phyloP scores from a whole-genome alignment of 768 basidiomycete genomes.

The Suillus subluteus region DNA sequence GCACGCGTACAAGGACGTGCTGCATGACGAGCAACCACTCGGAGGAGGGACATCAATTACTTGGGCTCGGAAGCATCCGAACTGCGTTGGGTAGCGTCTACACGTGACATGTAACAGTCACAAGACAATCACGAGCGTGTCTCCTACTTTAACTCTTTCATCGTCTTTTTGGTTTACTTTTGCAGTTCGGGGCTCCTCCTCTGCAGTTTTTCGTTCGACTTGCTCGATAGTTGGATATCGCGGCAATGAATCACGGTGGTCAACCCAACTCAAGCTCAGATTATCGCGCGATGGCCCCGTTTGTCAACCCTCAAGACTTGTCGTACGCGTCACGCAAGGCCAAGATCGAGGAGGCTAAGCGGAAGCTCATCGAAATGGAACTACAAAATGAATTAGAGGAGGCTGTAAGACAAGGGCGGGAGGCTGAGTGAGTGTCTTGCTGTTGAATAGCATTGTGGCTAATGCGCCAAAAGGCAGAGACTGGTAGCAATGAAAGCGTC shows the following conservation, averaged over 20 bases:
- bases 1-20: slow-evolving; percentile 34
- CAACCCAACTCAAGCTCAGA: not conserved
- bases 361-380: not conserved
- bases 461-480: slow-evolving; percentile 20
- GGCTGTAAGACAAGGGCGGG: slow-evolving; percentile 45
- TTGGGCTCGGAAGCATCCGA: slow-evolving; percentile 18
- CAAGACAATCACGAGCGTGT: not conserved
- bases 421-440: slow-evolving; percentile 43
- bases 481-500: slow-evolving; percentile 17
- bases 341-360: slow-evolving; percentile 4
- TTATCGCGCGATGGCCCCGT: not conserved
- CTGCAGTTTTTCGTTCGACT: not conserved
- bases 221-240: not conserved
- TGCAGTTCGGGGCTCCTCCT: not conserved
- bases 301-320: not conserved
- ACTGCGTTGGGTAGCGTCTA: slow-evolving; percentile 4
- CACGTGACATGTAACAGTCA: slow-evolving; percentile 9
- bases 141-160: not conserved
- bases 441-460: slow-evolving; percentile 8
- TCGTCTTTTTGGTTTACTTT: not conserved
- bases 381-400: slow-evolving; percentile 32
- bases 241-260: not conserved
- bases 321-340: not conserved
- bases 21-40: slow-evolving; percentile 6
- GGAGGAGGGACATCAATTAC: slow-evolving; percentile 18